Evolutionary conservation across 148 eudicot species (phyloP), one percentile per base, ranked within the genome.

Genomic region (Suaeda aralocaspica): DNA sequence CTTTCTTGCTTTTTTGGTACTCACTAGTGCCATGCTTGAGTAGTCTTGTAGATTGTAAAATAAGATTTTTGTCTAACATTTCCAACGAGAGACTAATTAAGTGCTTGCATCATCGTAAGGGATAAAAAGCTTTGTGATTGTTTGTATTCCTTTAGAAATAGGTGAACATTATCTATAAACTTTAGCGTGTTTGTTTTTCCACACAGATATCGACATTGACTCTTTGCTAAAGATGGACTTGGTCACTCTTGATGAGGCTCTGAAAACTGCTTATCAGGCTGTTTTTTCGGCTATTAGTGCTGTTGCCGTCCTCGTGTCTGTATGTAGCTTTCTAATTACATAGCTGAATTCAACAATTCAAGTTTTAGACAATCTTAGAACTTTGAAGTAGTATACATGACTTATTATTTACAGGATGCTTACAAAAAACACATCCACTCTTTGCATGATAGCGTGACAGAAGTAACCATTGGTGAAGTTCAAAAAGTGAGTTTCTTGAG

Each of bases 161-260:
- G 34, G 61, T 25, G 52, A 21, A 39, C 15, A 19, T 52, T 14
- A 29, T 70, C 51, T 41, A 45, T 18, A 33, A 16, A 21, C n/a
- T 53, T 64, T 28, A 44, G 36, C 71, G 60, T 41, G 12, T 70
- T 44, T 24, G 53, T 30, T 60, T 83, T 29, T 71, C 34, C 58
- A 66, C 30, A 25, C 88, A 93, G 98, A 82, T 80, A 72, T 93
- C 68, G 96, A 93, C 73, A 83, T 92, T 53, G 92, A 93, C 75
- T 73, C 85, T 73, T 83, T 93, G 57, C 79, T 93, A 21, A 86
- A 90, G 74, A 84, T 87, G 83, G 98, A 93, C 83, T 52, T 86
- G 62, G 94, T 93, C 72, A 93, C 98, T 66, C 79, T 90, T 42
- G 98, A 90, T 64, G 98, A 93, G 82, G 96, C 98, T 55, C 70